Conservation (phyloP, 371 early-diverging fungal genomes). For the Rhizomucor miehei region DNA sequence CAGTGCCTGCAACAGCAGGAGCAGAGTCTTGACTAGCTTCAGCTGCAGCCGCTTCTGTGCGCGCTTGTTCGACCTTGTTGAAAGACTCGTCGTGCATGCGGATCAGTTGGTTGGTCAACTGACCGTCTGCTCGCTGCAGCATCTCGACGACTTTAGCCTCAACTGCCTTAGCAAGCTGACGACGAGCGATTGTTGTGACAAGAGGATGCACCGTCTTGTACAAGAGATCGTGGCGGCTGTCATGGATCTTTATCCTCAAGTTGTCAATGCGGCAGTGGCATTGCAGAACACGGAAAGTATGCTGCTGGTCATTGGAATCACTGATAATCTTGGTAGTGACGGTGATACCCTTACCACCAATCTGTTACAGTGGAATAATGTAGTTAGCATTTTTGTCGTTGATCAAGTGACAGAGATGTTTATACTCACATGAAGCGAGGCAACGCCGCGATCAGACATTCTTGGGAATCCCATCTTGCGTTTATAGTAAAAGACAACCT, state of each 20-base stretch:
- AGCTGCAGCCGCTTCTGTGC: slow-evolving; percentile 3
- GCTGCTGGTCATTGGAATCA: slow-evolving; percentile 23
- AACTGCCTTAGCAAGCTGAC: slow-evolving; percentile 45
- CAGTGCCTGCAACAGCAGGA: background rate
- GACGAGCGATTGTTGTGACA: slow-evolving; percentile 42
- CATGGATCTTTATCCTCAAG: slow-evolving; percentile 46
- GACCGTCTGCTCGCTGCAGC: slow-evolving; percentile 32
- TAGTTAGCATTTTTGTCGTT: background rate
- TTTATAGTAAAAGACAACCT: slow-evolving; percentile 58
- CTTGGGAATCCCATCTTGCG: slow-evolving; percentile 56
- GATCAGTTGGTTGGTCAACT: slow-evolving; percentile 21
- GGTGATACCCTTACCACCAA: slow-evolving; percentile 52
- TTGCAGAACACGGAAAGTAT: slow-evolving; percentile 27
- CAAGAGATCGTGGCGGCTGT: slow-evolving; percentile 38
- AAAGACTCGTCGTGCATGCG: slow-evolving; percentile 16
- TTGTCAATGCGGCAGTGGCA: slow-evolving; percentile 45
- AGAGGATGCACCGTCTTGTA: slow-evolving; percentile 48
- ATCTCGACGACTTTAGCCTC: slow-evolving; percentile 39
- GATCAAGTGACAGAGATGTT: background rate
- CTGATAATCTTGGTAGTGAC: slow-evolving; percentile 28
- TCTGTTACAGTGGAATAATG: slow-evolving; percentile 13
- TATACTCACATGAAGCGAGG: slow-evolving; percentile 27
- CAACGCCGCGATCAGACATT: slow-evolving; percentile 58
- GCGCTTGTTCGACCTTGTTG: slow-evolving; percentile 2
- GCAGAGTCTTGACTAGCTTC: background rate